Conservation (phyloP, 148 eudicot species). For the Arctostaphylos glauca region DNA sequence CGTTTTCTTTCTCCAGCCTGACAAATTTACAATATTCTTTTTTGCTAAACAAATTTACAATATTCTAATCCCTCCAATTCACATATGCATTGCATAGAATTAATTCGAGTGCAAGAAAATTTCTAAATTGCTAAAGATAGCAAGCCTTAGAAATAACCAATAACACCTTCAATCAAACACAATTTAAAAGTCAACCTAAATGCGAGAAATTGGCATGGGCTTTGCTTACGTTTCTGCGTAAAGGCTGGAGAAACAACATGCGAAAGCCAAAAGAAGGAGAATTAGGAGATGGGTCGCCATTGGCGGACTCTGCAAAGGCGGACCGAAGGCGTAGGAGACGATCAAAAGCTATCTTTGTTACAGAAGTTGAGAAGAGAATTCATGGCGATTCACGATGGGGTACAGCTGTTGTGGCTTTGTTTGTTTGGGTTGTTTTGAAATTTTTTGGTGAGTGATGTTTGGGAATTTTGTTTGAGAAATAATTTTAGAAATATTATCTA, state of each 20-base stretch:
- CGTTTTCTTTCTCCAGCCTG: background rate
- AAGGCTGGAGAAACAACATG: conserved; percentile 21
- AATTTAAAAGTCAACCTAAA: background rate
- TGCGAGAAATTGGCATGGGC: conserved; percentile 6
- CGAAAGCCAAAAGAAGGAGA: conserved; percentile 27
- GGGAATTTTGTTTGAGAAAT: too few relatives aligned
- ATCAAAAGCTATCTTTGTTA: background rate
- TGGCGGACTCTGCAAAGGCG: background rate
- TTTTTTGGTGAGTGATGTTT: too few relatives aligned
- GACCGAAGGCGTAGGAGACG: background rate
- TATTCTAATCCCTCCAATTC: background rate
- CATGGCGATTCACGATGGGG: too few relatives aligned
- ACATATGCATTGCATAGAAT: background rate
- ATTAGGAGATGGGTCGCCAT: conserved; percentile 39
- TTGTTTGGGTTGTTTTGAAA: too few relatives aligned
- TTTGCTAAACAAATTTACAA: background rate
- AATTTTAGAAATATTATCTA: too few relatives aligned
- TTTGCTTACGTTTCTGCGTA: conserved; percentile 45
- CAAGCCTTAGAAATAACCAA: background rate
- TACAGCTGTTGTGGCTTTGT: too few relatives aligned
- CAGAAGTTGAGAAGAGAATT: background rate
- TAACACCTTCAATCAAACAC: background rate
- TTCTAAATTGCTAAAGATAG: background rate
- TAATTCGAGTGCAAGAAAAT: background rate
- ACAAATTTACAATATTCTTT: background rate